Evolutionary conservation across 1,139 yeast genomes (phyloP), one percentile per base, ranked within the genome.

Genomic region (Lipomyces yarrowii): DNA sequence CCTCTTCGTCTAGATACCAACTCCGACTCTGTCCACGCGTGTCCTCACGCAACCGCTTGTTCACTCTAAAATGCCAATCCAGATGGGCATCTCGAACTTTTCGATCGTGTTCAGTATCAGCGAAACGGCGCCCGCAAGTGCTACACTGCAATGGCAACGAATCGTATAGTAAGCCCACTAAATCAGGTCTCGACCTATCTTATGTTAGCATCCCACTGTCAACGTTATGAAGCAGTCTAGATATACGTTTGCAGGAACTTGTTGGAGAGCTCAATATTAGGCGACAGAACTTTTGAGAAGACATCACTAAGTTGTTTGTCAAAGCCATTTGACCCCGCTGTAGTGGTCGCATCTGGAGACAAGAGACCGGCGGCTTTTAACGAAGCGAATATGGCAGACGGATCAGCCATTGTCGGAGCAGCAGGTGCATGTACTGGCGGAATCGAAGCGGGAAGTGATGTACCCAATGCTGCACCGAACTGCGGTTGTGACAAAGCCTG

Each of bases 31-130:
- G 91, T 10, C 81, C 78, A 62, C 79, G 71, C 67, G 78, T 81
- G 33, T 77, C 75, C 55, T 84, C 88, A 59, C 90, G 85, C 61
- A 90, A 80, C 73, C 90, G 88, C 74, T 90, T 90, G 77, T 91
- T 93, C 64, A 91, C 90, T 74, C 98, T 85, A 80, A 92, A 92
- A 80, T 94, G 99, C 98, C 98, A 94, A 78, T 94, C 99, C 72
- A 91, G 80, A 77, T 94, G 99, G 8, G 82, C 81, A 57, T 81
- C 78, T 68, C 89, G 83, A 58, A 76, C 77, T 30, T 77, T 79
- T 21, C 83, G 81, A 1, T 96, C 96, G 62, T 83, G 84, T 1
- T 79, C 80, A 57, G 88, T 85, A 62, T 84, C 84, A 7, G 86
- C 82, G 75, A 93, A 96, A 69, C 99, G 81, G 75, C 90, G 91